phyloP scores from a whole-genome alignment of 2,329 filamentous ascomycete genomes.

The Ascochyta koolunga region DNA sequence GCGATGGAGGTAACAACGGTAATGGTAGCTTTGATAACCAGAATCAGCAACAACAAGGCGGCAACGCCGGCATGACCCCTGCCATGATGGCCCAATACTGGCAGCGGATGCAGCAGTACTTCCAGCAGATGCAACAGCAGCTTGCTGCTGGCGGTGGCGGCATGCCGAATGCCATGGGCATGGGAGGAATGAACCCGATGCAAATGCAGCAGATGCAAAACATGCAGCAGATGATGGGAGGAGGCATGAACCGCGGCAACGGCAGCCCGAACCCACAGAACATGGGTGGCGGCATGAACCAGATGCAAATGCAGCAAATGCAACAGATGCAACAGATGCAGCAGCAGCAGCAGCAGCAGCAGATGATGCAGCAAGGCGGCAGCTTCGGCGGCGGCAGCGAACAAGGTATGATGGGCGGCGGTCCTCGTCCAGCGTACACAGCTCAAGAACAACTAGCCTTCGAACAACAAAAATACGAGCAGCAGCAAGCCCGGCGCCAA shows the following conservation, averaged over 20 bases:
- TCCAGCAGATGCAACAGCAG: slow-evolving; percentile 91
- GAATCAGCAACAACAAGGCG: slow-evolving; percentile 51
- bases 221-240: slow-evolving; percentile 46
- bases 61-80: slow-evolving; percentile 75
- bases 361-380: slow-evolving; percentile 58
- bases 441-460: slow-evolving; percentile 76
- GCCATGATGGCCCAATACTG: slow-evolving; percentile 99
- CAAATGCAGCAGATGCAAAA: slow-evolving; percentile 49
- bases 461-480: slow-evolving; percentile 79
- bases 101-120: slow-evolving; percentile 98
- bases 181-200: slow-evolving; percentile 65
- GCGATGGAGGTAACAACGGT: slow-evolving; percentile 39
- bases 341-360: slow-evolving; percentile 35
- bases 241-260: slow-evolving; percentile 37
- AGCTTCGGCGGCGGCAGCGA: slow-evolving; percentile 45
- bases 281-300: slow-evolving; percentile 64
- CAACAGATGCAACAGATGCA: slow-evolving; percentile 65
- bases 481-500: slow-evolving; percentile 66
- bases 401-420: slow-evolving; percentile 56
- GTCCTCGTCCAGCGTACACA: slow-evolving; percentile 62
- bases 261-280: slow-evolving; percentile 42
- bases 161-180: slow-evolving; percentile 56
- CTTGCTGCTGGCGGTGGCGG: slow-evolving; percentile 63
- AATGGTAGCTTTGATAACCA: slow-evolving; percentile 53
- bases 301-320: slow-evolving; percentile 71